These are phyloP conservation scores for Beta lomatogona DNA, from an alignment of 179 eudicot genomes.

Conservation along the genomic window DNA sequence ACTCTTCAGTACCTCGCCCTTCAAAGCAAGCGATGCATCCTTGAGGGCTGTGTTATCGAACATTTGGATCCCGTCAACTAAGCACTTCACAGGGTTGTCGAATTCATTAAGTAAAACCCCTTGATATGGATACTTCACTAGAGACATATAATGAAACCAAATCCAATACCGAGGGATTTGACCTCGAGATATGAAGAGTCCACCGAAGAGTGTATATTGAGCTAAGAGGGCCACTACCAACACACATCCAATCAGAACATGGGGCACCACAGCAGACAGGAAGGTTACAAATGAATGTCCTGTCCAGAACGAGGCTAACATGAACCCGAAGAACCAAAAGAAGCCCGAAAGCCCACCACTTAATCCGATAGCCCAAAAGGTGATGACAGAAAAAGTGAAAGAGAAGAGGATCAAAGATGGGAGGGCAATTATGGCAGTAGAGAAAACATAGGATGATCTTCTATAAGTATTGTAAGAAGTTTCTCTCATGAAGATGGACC, in stretches of 20 bases:
- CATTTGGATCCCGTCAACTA: conserved; percentile 65
- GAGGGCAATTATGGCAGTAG: conserved; percentile 55
- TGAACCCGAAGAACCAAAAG: conserved; percentile 50
- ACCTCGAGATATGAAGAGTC: conserved; percentile 66
- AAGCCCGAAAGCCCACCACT: conserved; percentile 61
- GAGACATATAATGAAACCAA: conserved; percentile 79
- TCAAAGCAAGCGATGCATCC: conserved; percentile 43
- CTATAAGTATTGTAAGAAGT: conserved; percentile 74
- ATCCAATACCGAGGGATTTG: conserved; percentile 70
- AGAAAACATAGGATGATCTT: conserved; percentile 63
- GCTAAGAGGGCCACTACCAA: conserved; percentile 68
- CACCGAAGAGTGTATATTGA: conserved; percentile 70
- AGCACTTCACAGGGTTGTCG: conserved; percentile 48
- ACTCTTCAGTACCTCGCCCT: conserved; percentile 50
- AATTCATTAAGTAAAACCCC: conserved; percentile 72
- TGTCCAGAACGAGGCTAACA: conserved; percentile 75
- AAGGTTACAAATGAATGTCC: conserved; percentile 84
- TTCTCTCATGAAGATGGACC: conserved; percentile 72
- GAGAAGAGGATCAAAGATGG: conserved; percentile 60
- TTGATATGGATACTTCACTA: conserved; percentile 72
- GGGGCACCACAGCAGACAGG: conserved; percentile 62
- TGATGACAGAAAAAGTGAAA: conserved; percentile 51
- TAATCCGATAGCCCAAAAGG: conserved; percentile 69
- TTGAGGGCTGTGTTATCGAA: conserved; percentile 61
- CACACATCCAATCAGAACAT: conserved; percentile 62